These are phyloP conservation scores for Suhomyces guaymorum DNA, from an alignment of 1,139 yeast species.

Conservation along the genomic window DNA sequence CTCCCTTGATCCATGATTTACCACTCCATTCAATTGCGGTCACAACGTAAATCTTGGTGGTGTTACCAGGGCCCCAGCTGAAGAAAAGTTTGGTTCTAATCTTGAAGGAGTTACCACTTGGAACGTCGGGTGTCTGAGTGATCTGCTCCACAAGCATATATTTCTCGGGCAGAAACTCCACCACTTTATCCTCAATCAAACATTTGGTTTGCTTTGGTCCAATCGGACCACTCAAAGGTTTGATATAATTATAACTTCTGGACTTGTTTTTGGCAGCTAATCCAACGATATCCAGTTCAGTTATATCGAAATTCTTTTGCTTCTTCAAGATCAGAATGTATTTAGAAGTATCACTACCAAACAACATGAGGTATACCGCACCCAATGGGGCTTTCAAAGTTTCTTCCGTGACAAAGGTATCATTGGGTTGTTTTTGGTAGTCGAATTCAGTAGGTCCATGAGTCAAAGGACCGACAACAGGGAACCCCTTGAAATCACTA, in stretches of 20 bases:
- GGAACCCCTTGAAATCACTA: slow-evolving; percentile 39
- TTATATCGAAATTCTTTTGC: slow-evolving; percentile 72
- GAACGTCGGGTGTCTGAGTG: slow-evolving; percentile 91
- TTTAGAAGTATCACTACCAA: slow-evolving; percentile 71
- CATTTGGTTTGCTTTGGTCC: slow-evolving; percentile 97
- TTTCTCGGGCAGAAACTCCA: slow-evolving; percentile 60
- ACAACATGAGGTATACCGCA: slow-evolving; percentile 64
- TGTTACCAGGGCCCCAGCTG: slow-evolving; percentile 76
- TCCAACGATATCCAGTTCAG: slow-evolving; percentile 48
- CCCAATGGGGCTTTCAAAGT: slow-evolving; percentile 77
- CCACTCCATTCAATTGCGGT: slow-evolving; percentile 87
- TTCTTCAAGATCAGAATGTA: slow-evolving; percentile 54
- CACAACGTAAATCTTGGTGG: slow-evolving; percentile 61
- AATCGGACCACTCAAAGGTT: slow-evolving; percentile 79
- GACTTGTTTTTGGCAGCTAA: slow-evolving; percentile 30
- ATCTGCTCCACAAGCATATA: slow-evolving; percentile 61
- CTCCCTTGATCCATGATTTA: slow-evolving; percentile 89
- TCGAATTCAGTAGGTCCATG: slow-evolving; percentile 40
- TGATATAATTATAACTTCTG: slow-evolving; percentile 70
- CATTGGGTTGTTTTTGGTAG: slow-evolving; percentile 57
- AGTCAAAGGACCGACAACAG: slow-evolving; percentile 38
- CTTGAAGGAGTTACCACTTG: slow-evolving; percentile 82
- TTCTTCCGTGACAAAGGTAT: slow-evolving; percentile 64
- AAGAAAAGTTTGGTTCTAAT: slow-evolving; percentile 68
- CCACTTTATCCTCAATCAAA: slow-evolving; percentile 68